These are phyloP conservation scores for Jackrogersella minutella DNA, from an alignment of 495 filamentous ascomycete genomes.

Conservation along the genomic window DNA sequence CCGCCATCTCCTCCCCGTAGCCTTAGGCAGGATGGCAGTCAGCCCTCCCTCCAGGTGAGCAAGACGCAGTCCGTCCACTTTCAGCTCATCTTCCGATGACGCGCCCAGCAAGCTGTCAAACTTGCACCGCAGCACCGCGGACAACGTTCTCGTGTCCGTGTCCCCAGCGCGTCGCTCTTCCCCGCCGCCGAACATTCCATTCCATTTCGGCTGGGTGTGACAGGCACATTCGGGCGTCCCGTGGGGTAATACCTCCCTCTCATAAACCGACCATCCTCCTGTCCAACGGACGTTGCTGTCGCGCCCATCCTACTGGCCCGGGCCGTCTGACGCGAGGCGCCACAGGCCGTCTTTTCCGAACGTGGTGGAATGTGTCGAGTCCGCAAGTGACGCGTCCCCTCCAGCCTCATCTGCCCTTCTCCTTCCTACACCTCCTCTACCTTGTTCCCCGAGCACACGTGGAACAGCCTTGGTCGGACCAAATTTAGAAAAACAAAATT, in stretches of 20 bases:
- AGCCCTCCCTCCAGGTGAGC: constrained; percentile 1
- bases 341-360: constrained; percentile 11
- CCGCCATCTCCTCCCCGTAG: not conserved
- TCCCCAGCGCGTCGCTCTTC: constrained; percentile 2
- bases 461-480: constrained; percentile 11
- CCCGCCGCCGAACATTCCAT: not conserved
- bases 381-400: constrained; percentile 21
- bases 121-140: constrained; percentile 2
- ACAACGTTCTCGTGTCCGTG: not conserved
- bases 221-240: constrained; percentile 5
- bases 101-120: constrained; percentile 7
- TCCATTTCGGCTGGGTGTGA: constrained; percentile 19
- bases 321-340: constrained; percentile 6
- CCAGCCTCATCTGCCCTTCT: constrained; percentile 2
- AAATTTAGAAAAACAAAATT: not conserved
- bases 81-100: constrained; percentile 15
- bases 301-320: not conserved
- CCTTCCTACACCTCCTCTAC: not conserved
- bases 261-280: not conserved
- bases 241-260: not conserved
- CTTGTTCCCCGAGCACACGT: constrained; percentile 7
- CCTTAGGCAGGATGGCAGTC: not conserved
- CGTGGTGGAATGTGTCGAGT: constrained; percentile 12
- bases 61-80: not conserved
- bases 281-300: too few relatives aligned